phyloP scores from a whole-genome alignment of 345 rosid species.

The Pistacia atlantica region DNA sequence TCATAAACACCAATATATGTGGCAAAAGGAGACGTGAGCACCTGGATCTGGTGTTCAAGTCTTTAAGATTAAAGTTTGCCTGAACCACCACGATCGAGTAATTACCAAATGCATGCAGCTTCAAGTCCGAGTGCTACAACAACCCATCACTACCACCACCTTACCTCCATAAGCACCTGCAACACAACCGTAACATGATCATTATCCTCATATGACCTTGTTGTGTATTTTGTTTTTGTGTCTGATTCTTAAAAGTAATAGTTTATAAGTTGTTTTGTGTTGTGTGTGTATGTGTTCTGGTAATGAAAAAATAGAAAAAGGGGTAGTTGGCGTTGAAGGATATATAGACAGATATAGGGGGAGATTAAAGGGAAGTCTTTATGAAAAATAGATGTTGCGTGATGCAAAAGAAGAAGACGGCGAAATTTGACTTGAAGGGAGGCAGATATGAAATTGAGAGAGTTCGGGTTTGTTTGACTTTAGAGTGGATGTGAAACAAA shows the following conservation, averaged over 20 bases:
- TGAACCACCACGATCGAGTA: slow-evolving; percentile 96
- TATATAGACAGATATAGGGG: not conserved
- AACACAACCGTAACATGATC: slow-evolving; percentile 65
- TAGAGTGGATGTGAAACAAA: too few relatives aligned
- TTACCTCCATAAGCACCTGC: slow-evolving; percentile 64
- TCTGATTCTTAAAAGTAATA: not conserved
- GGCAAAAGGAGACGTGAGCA: slow-evolving; percentile 67
- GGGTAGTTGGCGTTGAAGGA: not conserved
- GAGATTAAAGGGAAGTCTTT: slow-evolving; percentile 4
- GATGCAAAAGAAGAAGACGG: slow-evolving; percentile 33
- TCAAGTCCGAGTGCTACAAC: slow-evolving; percentile 85
- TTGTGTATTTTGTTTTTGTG: not conserved
- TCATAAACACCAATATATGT: slow-evolving; percentile 92
- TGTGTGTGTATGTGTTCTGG: not conserved
- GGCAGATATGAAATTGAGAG: too few relatives aligned
- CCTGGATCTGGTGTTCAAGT: slow-evolving; percentile 68
- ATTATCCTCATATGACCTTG: not conserved
- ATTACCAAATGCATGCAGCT: slow-evolving; percentile 84
- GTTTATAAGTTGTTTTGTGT: not conserved
- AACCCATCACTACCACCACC: slow-evolving; percentile 64
- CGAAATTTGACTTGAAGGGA: too few relatives aligned
- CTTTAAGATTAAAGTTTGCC: slow-evolving; percentile 79
- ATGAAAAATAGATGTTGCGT: slow-evolving; percentile 50
- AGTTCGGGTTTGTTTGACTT: too few relatives aligned
- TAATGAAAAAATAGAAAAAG: too few relatives aligned